phyloP scores from a whole-genome alignment of 2,329 filamentous ascomycete genomes.

The Balansia obtecta region DNA sequence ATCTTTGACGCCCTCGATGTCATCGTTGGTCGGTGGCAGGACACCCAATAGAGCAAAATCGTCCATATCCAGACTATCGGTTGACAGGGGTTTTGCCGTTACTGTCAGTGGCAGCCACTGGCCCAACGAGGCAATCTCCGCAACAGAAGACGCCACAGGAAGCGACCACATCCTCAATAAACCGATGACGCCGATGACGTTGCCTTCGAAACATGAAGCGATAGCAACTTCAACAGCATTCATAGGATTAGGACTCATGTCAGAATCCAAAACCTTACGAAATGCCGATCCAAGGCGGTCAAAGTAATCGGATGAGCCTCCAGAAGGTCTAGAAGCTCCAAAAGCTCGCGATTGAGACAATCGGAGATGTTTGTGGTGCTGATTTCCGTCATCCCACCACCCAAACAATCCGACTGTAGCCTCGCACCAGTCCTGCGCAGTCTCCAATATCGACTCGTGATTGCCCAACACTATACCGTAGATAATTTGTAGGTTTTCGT shows the following conservation, averaged over 20 bases:
- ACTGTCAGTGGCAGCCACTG: constrained; percentile 57
- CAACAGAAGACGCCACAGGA: constrained; percentile 62
- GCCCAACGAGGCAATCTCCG: constrained; percentile 72
- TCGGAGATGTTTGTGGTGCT: constrained; percentile 27
- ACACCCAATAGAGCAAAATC: constrained; percentile 74
- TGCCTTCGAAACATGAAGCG: constrained; percentile 71
- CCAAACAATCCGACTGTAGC: constrained; percentile 70
- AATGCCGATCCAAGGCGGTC: constrained; percentile 62
- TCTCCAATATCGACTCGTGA: constrained; percentile 59
- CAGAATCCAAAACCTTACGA: constrained; percentile 51
- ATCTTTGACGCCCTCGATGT: constrained; percentile 60
- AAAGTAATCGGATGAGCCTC: constrained; percentile 56
- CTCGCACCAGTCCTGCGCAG: constrained; percentile 85
- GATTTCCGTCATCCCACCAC: constrained; percentile 82
- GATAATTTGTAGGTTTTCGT: constrained; percentile 68
- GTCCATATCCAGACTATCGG: constrained; percentile 64
- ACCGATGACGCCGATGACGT: constrained; percentile 62
- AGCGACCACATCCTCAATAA: constrained; percentile 72
- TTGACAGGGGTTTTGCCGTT: constrained; percentile 31
- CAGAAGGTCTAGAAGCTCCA: constrained; percentile 22
- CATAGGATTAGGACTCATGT: constrained; percentile 66
- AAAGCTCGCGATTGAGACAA: constrained; percentile 28
- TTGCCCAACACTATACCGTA: constrained; percentile 74
- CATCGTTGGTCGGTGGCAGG: constrained; percentile 44
- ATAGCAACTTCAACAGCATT: constrained; percentile 70